phyloP scores from a whole-genome alignment of 129 eudicot genomes.

The Flaveria robusta region DNA sequence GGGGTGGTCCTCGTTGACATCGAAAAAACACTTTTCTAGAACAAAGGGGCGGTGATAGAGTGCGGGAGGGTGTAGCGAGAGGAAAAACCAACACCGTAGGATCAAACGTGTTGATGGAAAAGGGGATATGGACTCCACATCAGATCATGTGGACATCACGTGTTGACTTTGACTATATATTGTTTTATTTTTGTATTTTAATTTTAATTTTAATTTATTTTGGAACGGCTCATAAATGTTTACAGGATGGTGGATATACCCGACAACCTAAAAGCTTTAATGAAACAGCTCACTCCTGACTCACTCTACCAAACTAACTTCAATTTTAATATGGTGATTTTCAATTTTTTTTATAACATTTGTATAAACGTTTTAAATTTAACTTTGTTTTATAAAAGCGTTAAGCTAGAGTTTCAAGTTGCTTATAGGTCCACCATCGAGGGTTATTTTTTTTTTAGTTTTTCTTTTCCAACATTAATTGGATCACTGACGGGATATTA shows the following conservation, averaged over 20 bases:
- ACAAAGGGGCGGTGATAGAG: background rate
- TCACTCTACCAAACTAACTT: background rate
- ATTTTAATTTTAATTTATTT: no score
- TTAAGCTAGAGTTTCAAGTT: no score
- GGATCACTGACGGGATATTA: no score
- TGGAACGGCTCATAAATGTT: background rate
- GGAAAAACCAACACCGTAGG: slow-evolving; percentile 23
- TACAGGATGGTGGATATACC: slow-evolving; percentile 32
- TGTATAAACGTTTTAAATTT: background rate
- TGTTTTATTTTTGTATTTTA: background rate
- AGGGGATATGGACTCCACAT: slow-evolving; percentile 34
- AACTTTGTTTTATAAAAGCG: no score
- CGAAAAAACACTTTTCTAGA: background rate
- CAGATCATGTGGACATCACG: slow-evolving; percentile 33
- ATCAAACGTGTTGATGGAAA: background rate
- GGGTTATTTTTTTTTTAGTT: no score
- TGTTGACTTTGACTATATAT: slow-evolving; percentile 25
- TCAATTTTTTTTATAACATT: background rate
- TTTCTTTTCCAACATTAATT: no score
- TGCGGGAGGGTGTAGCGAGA: slow-evolving; percentile 24
- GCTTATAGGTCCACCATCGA: no score
- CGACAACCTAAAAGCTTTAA: slow-evolving; percentile 30
- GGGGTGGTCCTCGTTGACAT: background rate
- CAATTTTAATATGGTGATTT: background rate
- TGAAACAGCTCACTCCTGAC: slow-evolving; percentile 13